phyloP scores from a whole-genome alignment of 2,329 filamentous ascomycete species.

The Claviceps cyperi region DNA sequence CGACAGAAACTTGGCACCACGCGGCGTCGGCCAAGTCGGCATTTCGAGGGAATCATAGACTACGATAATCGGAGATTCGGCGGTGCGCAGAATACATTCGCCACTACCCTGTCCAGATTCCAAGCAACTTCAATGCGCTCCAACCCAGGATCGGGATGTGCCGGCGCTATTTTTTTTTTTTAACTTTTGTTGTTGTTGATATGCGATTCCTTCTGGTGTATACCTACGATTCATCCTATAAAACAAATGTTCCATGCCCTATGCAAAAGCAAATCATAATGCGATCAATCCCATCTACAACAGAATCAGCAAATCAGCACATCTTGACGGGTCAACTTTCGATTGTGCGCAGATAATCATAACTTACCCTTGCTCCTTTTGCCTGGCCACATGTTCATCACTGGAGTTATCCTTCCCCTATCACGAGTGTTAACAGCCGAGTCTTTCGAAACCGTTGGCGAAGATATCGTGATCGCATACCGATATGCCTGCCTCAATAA shows the following conservation, averaged over 20 bases:
- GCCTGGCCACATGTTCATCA: constrained; percentile 53
- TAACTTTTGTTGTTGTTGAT: background rate
- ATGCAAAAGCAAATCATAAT: background rate
- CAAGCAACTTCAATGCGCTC: background rate
- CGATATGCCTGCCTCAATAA: constrained; percentile 76
- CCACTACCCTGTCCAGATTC: background rate
- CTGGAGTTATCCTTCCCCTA: constrained; percentile 57
- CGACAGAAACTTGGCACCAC: background rate
- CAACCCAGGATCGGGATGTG: background rate
- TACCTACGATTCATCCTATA: background rate
- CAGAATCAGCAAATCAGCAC: background rate
- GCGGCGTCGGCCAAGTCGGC: background rate
- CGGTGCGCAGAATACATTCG: background rate
- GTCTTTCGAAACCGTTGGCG: background rate
- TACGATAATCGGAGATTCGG: background rate
- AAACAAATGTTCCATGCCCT: constrained; percentile 5
- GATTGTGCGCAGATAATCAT: background rate
- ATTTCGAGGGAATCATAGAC: background rate
- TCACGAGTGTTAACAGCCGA: background rate
- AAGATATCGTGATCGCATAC: constrained; percentile 27
- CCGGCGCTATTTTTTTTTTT: background rate
- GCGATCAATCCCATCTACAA: constrained; percentile 6
- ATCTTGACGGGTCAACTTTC: too few species aligned
- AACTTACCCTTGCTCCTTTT: constrained; percentile 65
- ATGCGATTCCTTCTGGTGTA: constrained; percentile 1